These are phyloP conservation scores for Umbilicus rupestris DNA, from an alignment of 164 flowering plant genomes.

Conservation along the genomic window DNA sequence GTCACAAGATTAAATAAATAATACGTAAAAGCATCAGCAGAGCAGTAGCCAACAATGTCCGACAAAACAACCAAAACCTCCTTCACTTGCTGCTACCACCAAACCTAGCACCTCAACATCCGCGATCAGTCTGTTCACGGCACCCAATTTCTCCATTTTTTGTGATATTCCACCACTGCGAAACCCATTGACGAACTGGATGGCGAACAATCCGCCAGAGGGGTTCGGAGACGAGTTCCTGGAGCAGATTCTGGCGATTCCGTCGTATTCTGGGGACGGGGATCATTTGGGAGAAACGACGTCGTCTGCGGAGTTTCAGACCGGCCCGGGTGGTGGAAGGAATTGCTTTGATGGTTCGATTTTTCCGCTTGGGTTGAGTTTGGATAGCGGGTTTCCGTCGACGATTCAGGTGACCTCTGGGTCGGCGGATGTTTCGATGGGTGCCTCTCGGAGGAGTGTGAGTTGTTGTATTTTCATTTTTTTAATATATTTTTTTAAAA, in stretches of 20 bases:
- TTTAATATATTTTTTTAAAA: neutral
- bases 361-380: conserved; percentile 20
- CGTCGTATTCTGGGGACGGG: conserved; percentile 16
- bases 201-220: conserved; percentile 16
- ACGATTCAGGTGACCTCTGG: neutral
- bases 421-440: neutral
- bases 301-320: conserved; percentile 4
- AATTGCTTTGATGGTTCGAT: conserved; percentile 11
- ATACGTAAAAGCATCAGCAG: neutral
- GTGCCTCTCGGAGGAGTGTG: neutral
- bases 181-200: neutral
- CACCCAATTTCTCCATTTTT: no score
- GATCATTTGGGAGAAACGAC: conserved; percentile 12
- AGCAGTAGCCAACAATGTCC: conserved; percentile 4
- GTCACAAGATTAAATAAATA: neutral
- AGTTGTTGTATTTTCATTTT: neutral
- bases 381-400: conserved; percentile 16
- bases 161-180: neutral
- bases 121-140: neutral
- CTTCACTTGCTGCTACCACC: neutral
- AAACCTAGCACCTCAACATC: neutral
- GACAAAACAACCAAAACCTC: neutral
- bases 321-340: neutral
- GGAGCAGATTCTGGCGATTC: conserved; percentile 24
- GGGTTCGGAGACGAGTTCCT: conserved; percentile 24